Conservation (phyloP, 768 basidiomycete species). For the Phylloporus sp. region DNA sequence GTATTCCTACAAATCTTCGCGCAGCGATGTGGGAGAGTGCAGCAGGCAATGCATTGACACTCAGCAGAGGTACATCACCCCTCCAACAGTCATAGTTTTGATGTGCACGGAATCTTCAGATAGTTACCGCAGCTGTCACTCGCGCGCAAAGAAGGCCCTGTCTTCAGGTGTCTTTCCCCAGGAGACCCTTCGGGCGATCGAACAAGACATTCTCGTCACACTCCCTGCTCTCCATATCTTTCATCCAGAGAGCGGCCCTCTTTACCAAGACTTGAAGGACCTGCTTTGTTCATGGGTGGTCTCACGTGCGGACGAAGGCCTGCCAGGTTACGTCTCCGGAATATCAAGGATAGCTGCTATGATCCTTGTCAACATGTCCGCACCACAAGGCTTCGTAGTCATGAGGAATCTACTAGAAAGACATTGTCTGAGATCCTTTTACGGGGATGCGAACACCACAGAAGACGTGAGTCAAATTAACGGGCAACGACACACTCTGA, state of each 20-base stretch:
- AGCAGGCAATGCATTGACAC: conserved; percentile 76
- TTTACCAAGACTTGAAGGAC: conserved; percentile 78
- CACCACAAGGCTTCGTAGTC: conserved; percentile 68
- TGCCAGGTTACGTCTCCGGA: conserved; percentile 68
- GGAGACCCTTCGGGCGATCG: conserved; percentile 56
- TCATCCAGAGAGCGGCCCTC: conserved; percentile 65
- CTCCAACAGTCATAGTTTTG: conserved; percentile 1
- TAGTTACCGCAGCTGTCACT: conserved; percentile 62
- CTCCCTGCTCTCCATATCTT: conserved; percentile 80
- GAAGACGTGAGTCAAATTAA: conserved; percentile 63
- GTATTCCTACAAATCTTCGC: conserved; percentile 78
- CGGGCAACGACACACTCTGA: conserved; percentile 22
- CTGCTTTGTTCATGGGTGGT: conserved; percentile 87
- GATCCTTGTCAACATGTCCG: conserved; percentile 78
- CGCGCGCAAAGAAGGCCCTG: conserved; percentile 70
- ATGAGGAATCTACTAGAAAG: conserved; percentile 84
- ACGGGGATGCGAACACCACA: conserved; percentile 59
- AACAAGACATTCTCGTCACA: conserved; percentile 69
- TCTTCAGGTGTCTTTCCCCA: conserved; percentile 61
- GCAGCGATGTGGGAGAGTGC: conserved; percentile 79
- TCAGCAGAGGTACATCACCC: conserved; percentile 63
- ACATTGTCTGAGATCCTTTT: conserved; percentile 82
- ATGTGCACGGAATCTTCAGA: conserved; percentile 34
- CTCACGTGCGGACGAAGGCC: conserved; percentile 73
- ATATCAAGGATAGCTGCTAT: conserved; percentile 77